Base-by-base conservation (phyloP, 192 early-diverging fungal genomes). In the Backusella parvicylindrica region DNA sequence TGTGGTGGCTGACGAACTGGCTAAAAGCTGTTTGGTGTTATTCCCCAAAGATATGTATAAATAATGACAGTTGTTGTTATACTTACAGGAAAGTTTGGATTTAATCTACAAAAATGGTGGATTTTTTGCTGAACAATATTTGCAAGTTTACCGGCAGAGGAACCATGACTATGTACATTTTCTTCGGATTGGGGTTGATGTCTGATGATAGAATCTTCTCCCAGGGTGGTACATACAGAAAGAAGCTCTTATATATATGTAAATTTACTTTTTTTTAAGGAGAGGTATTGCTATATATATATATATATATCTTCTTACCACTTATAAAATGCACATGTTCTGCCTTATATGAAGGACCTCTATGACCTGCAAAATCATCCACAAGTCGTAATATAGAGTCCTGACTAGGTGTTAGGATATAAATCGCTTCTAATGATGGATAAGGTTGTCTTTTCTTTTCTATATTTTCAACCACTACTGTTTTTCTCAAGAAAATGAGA, bases 201-300 rank as follows among this genome's bases (percentile, higher is more conserved):
- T 47, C 98, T 89, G 72, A 99, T 95, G 47, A 95, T 91, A 0
- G 98, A 97, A 79, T 91, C 91, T 69, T 98, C 96, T 32, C 95
- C 96, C 32, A 99, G 82, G 9, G 93, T 90, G 1, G 91, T 92
- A 74, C 96, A 90, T 5, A 98, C 91, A 12, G 96, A 96, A 11
- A 94, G 88, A 21, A 99, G 82, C 89, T 97, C 30, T 30, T 40
- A 16, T 38, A 47, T 41, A 21, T 69, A 31, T 30, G 31, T 37
- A 47, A 37, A 69, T 69, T 23, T 28, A 15, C 32, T 68, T 68
- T 68, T 68, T 37, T 64, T 37, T 67, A 41, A 38, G 40, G 40
- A 70, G 23, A 33, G 35, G 43, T 7, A 66, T 21, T 43, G 40
- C 5, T 35, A 16, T 70, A 70, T 7, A 15, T 53, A 26, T 28